Evolutionary conservation across 768 basidiomycete species (phyloP), one percentile per base, ranked within the genome.

Genomic region (Trametes cubensis): DNA sequence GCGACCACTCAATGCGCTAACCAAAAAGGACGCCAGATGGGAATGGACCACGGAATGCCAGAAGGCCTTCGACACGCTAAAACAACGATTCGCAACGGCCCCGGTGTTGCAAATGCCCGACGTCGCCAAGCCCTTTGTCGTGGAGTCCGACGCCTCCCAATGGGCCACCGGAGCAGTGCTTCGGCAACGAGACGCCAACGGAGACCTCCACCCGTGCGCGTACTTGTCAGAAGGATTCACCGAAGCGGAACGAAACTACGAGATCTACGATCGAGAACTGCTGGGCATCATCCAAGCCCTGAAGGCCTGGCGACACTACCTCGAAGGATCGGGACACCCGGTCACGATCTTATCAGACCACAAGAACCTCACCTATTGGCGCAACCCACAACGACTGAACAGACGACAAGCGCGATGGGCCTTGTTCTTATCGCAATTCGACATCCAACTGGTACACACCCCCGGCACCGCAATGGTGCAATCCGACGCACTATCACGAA

Each of bases 251-350:
- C 28, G 68, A 1, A 85, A 84, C 66, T 84, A 85, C 61, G 71
- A 80, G 14, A 77, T 81, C 20, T 75, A 83, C 60, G 77, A 86
- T 60, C 79, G 80, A 63, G 83, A 85, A 71, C 68, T 84, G 15
- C 72, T 84, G 0, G 79, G 79, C 1, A 76, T 85, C 48, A 68
- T 84, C 7, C 66, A 72, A 4, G 64, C 71, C 0, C 73, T 78
- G 51, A 42, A 55, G 14, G 30, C 66, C 14, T 74, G 69, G 65
- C 41, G 41, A 42, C 41, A 42, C 41, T 42, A 42, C 41, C 41
- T 42, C n/a, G 41, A 42, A 42, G 41, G 41, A 42, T 42, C 41
- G 4, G 41, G 41, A 13, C 13, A 14, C n/a, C 41, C 41, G 41
- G n/a, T 42, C n/a, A n/a, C 13, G 15, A n/a, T 42, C 15, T 4